These are phyloP conservation scores for Oryza longistaminata DNA, from an alignment of 176 grass and related monocot genomes.

Conservation along the genomic window DNA sequence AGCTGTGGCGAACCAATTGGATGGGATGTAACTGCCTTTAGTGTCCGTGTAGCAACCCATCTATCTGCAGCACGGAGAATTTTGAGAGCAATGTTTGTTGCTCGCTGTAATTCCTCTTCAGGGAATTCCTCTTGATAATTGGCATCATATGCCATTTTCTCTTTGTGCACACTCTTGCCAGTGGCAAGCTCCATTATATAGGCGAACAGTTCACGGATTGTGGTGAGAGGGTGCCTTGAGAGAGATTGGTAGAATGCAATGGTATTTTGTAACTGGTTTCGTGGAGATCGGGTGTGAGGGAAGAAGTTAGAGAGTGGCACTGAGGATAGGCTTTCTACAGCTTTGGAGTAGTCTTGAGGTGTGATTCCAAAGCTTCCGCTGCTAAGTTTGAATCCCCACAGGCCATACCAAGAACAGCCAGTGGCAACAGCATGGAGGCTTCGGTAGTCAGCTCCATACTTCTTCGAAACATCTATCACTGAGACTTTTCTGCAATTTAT, in stretches of 20 bases:
- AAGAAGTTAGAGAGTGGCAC: constrained; percentile 51
- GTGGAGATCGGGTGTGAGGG: constrained; percentile 30
- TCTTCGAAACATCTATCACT: constrained; percentile 71
- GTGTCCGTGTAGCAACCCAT: constrained; percentile 56
- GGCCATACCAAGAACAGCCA: constrained; percentile 65
- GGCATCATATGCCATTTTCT: constrained; percentile 12
- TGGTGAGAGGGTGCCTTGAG: constrained; percentile 40
- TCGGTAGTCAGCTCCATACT: constrained; percentile 54
- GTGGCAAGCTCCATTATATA: constrained; percentile 42
- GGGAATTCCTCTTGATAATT: constrained; percentile 36
- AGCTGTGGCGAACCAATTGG: constrained; percentile 43
- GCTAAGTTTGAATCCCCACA: constrained; percentile 75
- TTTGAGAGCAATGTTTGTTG: constrained; percentile 50
- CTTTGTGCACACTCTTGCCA: constrained; percentile 24
- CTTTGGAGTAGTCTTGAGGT: constrained; percentile 44
- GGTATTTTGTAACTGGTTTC: constrained; percentile 50
- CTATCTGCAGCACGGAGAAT: constrained; percentile 50
- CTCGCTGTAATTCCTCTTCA: constrained; percentile 44
- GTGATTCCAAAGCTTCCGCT: constrained; percentile 70
- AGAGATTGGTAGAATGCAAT: constrained; percentile 62
- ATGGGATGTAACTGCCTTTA: constrained; percentile 46
- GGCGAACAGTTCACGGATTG: constrained; percentile 57
- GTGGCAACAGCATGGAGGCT: constrained; percentile 52
- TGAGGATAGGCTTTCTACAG: constrained; percentile 49
- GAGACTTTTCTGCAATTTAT: constrained; percentile 62